phyloP scores from a whole-genome alignment of 1,284 basidiomycete genomes.

The Malassezia arunalokei region DNA sequence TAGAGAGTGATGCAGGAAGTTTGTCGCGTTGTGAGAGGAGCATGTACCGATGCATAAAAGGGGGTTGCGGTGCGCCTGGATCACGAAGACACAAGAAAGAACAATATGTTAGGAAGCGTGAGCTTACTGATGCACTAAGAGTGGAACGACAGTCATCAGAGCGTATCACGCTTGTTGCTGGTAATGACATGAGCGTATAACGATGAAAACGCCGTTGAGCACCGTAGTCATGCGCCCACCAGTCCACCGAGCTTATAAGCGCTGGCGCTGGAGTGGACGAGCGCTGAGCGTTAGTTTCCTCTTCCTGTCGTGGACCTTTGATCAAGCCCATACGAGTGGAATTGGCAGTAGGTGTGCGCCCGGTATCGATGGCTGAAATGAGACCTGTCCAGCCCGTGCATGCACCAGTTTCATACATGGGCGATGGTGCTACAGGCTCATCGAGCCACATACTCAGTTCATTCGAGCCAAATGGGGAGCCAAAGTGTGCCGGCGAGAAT shows the following conservation, averaged over 20 bases:
- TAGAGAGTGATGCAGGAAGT: constrained; percentile 5
- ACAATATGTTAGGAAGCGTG: constrained; percentile 9
- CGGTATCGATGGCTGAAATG: constrained; percentile 1
- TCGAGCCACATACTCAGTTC: constrained; percentile 42
- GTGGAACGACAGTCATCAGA: background rate
- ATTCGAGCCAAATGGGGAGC: background rate
- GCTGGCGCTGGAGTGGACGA: background rate
- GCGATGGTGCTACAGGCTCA: constrained; percentile 41
- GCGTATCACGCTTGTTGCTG: background rate
- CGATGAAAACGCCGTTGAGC: constrained; percentile 8
- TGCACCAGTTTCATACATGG: constrained; percentile 37
- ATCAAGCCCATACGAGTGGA: background rate
- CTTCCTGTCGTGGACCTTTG: background rate
- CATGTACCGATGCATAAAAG: constrained; percentile 12
- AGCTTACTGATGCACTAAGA: constrained; percentile 1
- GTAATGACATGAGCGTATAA: background rate
- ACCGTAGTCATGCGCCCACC: constrained; percentile 7
- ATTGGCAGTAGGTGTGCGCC: constrained; percentile 7
- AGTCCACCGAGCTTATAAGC: constrained; percentile 1
- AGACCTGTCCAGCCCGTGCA: constrained; percentile 17
- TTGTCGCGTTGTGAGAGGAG: constrained; percentile 1
- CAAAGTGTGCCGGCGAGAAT: constrained; percentile 5
- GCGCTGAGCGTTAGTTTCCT: background rate
- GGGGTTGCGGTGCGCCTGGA: constrained; percentile 14
- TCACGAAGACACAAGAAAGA: constrained; percentile 8